Evolutionary conservation across 2,329 filamentous ascomycete species (phyloP), one percentile per base, ranked within the genome.

Genomic region (Pseudogymnoascus sp.): DNA sequence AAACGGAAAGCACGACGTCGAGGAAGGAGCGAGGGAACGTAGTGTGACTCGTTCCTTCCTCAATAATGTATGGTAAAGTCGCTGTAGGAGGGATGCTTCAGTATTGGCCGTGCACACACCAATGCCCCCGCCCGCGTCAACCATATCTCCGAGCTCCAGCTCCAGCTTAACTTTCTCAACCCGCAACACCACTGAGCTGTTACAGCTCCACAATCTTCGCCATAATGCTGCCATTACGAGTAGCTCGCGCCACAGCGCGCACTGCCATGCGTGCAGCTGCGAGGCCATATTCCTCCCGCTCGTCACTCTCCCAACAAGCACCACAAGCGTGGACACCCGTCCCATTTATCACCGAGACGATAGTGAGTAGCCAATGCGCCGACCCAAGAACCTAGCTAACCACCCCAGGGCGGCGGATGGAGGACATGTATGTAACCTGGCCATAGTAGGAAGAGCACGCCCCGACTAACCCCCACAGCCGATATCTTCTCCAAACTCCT

Each of bases 401-500:
- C 73, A 64, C 61, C 67, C 36, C 70, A 92, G 89, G 83, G 87
- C 70, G 87, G 87, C 68, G 89, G 89, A 66, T 90, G 88, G 83
- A 87, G 88, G 74, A 90, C 88, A 75, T 91, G 88, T 91, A 80
- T 68, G 85, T 82, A 67, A 59, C 43, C 43, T 59, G 63, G 23
- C 34, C 60, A 62, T 65, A 46, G 59, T 53, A 62, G 63, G 71
- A 73, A 71, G 72, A 64, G 63, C 31, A 38, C 16, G 64, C 18
- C 63, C 64, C 65, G 67, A 65, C 68, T 71, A 62, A 68, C 40
- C 40, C 63, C 38, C 63, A 65, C 73, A 89, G 89, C 89, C 77
- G 89, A 93, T 73, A 91, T 93, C 68, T 93, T 93, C 76, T 92
- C 89, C 18, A 88, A 91, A 72, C 79, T 93, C 5, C 77, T 93